These are phyloP conservation scores for Lentinula sp. DNA, from an alignment of 768 basidiomycete genomes.

Conservation along the genomic window DNA sequence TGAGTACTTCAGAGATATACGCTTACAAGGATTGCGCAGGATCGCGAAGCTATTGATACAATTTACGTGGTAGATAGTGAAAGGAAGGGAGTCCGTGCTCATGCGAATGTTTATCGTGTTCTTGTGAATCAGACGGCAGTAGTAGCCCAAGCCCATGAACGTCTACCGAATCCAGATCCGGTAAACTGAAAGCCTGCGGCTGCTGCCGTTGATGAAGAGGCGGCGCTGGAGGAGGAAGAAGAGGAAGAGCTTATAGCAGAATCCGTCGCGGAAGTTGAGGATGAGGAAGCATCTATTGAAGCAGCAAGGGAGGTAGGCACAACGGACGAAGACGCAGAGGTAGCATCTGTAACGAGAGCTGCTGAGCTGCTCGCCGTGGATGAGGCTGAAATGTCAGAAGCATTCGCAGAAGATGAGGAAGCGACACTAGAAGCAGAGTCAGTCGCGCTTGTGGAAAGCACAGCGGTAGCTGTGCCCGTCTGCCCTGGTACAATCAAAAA, in stretches of 20 bases:
- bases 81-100: not conserved
- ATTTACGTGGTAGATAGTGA: not conserved
- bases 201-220: not conserved
- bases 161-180: conserved; percentile 3
- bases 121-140: not conserved
- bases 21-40: too few relatives aligned
- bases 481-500: not conserved
- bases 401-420: not conserved
- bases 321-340: not conserved
- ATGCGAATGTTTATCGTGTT: not conserved
- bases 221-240: not conserved
- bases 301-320: not conserved
- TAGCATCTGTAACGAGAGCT: not conserved
- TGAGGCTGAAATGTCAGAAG: not conserved
- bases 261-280: not conserved
- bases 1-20: too few relatives aligned
- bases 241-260: not conserved
- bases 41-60: not conserved
- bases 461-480: not conserved
- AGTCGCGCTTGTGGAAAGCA: not conserved
- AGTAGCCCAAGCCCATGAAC: not conserved
- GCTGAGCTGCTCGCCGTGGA: not conserved
- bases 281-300: not conserved
- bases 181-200: not conserved
- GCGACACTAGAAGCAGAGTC: not conserved